Conservation (phyloP, 2,329 filamentous ascomycete species). For the Annulohypoxylon truncatum region DNA sequence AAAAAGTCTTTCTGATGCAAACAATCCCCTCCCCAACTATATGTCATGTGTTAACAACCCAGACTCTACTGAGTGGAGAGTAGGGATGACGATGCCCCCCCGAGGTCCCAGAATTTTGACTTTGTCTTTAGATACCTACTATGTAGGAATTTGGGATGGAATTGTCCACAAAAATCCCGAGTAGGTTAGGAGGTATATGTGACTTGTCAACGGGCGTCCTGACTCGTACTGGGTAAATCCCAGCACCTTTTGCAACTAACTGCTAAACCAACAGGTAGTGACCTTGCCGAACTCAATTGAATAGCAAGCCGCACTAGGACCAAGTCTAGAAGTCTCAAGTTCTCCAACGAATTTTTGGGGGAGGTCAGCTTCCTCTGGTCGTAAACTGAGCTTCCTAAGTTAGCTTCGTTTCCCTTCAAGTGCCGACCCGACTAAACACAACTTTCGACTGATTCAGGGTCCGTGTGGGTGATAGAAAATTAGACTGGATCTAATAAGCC, state of each 20-base stretch:
- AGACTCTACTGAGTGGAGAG: conserved; percentile 42
- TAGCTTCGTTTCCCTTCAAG: conserved; percentile 23
- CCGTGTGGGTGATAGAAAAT: not conserved
- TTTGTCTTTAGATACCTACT: conserved; percentile 41
- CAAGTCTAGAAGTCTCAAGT: conserved; percentile 34
- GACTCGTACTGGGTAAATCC: conserved; percentile 56
- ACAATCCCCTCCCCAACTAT: conserved; percentile 42
- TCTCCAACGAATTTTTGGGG: conserved; percentile 65
- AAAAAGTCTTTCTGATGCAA: conserved; percentile 44
- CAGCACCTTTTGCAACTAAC: conserved; percentile 52
- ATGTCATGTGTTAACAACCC: conserved; percentile 42
- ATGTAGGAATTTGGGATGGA: conserved; percentile 37
- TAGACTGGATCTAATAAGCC: conserved; percentile 2
- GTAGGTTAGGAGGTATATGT: conserved; percentile 45
- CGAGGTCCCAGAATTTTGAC: conserved; percentile 46
- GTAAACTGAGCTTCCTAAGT: conserved; percentile 30
- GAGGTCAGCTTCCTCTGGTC: conserved; percentile 34
- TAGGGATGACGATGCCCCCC: conserved; percentile 47
- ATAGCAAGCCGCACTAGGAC: conserved; percentile 57
- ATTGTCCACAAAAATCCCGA: conserved; percentile 45
- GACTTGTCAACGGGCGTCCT: conserved; percentile 49
- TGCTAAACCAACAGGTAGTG: conserved; percentile 56
- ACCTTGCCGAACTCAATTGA: conserved; percentile 55
- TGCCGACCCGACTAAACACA: conserved; percentile 11
- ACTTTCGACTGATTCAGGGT: conserved; percentile 1